Base-by-base conservation (phyloP, 1,284 basidiomycete genomes). In the Porogramme epimiltina region DNA sequence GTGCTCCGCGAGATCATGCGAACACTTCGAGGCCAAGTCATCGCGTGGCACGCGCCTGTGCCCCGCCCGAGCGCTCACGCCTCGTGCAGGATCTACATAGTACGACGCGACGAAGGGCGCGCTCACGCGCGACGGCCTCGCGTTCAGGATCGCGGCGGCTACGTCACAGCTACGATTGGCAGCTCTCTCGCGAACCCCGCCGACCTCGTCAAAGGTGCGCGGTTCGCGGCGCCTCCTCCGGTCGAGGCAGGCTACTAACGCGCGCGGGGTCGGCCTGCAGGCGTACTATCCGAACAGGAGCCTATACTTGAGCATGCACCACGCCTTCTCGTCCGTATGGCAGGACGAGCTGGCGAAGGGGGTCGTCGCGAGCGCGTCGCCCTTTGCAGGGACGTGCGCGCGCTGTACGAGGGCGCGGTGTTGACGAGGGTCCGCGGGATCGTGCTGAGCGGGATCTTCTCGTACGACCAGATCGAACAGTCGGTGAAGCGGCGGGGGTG, bases 381-480 rank as follows among this genome's bases (percentile, higher is more conserved):
- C 64, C 1, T 20, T 64, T 3, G 36, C 54, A 5, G 69, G 69
- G 70, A 71, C 15, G 36, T 72, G 18, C 59, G 62, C 1, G 57
- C 71, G 33, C 62, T 74, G 10, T 74, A 70, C 43, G 66, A 70
- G 4, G 73, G 73, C n/a, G 67, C 67, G 9, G 62, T 64, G 33
- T 69, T 72, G 44, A 74, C 72, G 33, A 73, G 70, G 13, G 56
- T 66, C 13, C 68, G 73, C 3, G 73, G 71, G 2, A 62, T 72
- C 37, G 63, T 73, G 10, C 60, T 74, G 28, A 69, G 71, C 2
- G 66, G 63, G 55, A 72, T 73, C 20, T 70, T 69, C 47, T 69
- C 71, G 19, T 74, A 74, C 49, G 72, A 74, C 52, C 71, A 73
- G 57, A 61, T 69, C 40, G 73, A 74, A 58, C 71, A 74, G 61